These are phyloP conservation scores for Salinomyces thailandicus DNA, from an alignment of 2,329 filamentous ascomycete species.

Conservation along the genomic window DNA sequence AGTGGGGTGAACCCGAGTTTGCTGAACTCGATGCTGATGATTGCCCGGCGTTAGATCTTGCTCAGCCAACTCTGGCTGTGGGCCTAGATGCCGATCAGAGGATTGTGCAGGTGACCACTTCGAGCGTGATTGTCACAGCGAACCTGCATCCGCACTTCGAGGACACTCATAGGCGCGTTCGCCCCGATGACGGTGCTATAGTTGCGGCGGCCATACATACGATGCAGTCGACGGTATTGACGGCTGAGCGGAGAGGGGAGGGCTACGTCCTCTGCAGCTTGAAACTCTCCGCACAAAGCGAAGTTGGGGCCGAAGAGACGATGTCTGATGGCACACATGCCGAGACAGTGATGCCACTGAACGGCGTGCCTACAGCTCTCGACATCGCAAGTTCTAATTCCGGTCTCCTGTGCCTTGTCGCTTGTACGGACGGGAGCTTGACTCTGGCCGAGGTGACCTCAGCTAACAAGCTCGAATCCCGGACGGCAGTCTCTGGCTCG, in stretches of 20 bases:
- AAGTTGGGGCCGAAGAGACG: neutral
- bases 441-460: neutral
- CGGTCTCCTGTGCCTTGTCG: neutral
- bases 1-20: constrained; percentile 12
- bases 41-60: constrained; percentile 14
- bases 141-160: constrained; percentile 19
- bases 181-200: constrained; percentile 9
- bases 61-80: constrained; percentile 17
- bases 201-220: constrained; percentile 17
- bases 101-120: constrained; percentile 22
- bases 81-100: constrained; percentile 11
- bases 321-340: neutral
- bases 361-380: neutral
- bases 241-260: constrained; percentile 9
- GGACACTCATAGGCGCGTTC: constrained; percentile 11
- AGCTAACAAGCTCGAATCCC: neutral
- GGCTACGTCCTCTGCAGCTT: constrained; percentile 6
- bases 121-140: constrained; percentile 13
- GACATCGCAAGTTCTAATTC: neutral
- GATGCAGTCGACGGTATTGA: constrained; percentile 8
- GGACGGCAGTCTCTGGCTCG: neutral
- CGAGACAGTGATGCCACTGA: neutral
- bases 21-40: constrained; percentile 10
- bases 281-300: neutral
- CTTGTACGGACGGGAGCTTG: neutral